These are phyloP conservation scores for Stramenopiles sp. DNA, from an alignment of 352 stramenopile species.

Conservation along the genomic window DNA sequence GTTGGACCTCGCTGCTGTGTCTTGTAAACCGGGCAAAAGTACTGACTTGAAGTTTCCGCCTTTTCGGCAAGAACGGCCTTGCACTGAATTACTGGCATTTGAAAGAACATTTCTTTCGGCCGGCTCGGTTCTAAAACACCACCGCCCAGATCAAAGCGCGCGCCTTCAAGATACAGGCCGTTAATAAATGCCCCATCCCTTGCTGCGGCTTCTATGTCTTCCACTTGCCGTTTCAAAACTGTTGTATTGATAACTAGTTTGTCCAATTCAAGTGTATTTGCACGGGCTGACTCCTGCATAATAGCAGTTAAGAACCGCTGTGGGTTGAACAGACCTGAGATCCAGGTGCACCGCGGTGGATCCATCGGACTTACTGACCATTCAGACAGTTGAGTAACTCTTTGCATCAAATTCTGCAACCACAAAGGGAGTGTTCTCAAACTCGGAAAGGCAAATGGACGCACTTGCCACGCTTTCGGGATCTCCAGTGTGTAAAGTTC, in stretches of 20 bases:
- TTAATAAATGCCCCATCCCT: slow-evolving; percentile 68
- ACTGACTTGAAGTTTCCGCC: slow-evolving; percentile 27
- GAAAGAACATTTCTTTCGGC: slow-evolving; percentile 67
- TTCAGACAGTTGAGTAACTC: slow-evolving; percentile 57
- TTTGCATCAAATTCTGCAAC: slow-evolving; percentile 54
- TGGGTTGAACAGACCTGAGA: slow-evolving; percentile 53
- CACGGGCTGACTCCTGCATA: slow-evolving; percentile 39
- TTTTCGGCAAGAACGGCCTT: slow-evolving; percentile 35
- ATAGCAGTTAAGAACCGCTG: slow-evolving; percentile 57
- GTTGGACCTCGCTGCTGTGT: slow-evolving; percentile 64
- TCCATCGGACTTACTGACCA: slow-evolving; percentile 51
- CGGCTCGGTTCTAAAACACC: slow-evolving; percentile 43
- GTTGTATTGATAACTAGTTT: slow-evolving; percentile 48
- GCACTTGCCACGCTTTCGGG: slow-evolving; percentile 41
- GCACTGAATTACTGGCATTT: slow-evolving; percentile 70
- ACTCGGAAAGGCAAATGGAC: slow-evolving; percentile 40
- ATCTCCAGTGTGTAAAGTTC: slow-evolving; percentile 50
- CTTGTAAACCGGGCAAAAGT: slow-evolving; percentile 66
- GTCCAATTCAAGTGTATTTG: slow-evolving; percentile 51
- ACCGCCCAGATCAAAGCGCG: slow-evolving; percentile 52
- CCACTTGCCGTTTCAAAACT: slow-evolving; percentile 59
- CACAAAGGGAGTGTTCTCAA: slow-evolving; percentile 47
- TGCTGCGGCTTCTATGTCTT: slow-evolving; percentile 40
- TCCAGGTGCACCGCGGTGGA: slow-evolving; percentile 49
- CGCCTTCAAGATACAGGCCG: slow-evolving; percentile 63